phyloP scores from a whole-genome alignment of 1,284 basidiomycete species.

The Filobasidium uniguttulatum region DNA sequence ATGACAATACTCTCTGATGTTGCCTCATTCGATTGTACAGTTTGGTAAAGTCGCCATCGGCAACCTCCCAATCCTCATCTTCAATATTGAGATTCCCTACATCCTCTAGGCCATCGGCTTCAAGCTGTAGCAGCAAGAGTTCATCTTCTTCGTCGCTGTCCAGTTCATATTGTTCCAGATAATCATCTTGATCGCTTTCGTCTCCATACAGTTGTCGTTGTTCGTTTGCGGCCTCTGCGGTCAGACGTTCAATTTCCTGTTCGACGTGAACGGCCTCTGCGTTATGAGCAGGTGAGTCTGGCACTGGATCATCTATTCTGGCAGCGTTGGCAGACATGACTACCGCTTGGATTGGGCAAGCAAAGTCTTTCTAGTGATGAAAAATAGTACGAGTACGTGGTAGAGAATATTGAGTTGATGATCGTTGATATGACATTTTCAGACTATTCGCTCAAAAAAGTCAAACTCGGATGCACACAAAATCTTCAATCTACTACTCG shows the following conservation, averaged over 20 bases:
- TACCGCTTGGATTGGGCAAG: no score
- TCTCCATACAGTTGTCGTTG: not conserved
- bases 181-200: not conserved
- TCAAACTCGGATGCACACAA: no score
- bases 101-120: conserved; percentile 23
- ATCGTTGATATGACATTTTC: no score
- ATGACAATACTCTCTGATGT: conserved; percentile 39
- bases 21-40: conserved; percentile 85
- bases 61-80: conserved; percentile 84
- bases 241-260: not conserved
- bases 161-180: conserved; percentile 2
- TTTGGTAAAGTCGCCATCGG: conserved; percentile 77
- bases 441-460: no score
- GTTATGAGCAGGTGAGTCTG: not conserved
- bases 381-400: no score
- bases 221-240: not conserved
- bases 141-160: conserved; percentile 1
- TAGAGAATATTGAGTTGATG: no score
- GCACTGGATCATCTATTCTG: not conserved
- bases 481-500: no score
- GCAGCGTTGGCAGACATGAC: not conserved
- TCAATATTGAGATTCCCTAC: conserved; percentile 46
- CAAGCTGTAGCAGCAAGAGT: not conserved
- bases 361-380: no score
- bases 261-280: not conserved